Base-by-base conservation (phyloP, 2,329 filamentous ascomycete genomes). In the Verticillium dahliae region DNA sequence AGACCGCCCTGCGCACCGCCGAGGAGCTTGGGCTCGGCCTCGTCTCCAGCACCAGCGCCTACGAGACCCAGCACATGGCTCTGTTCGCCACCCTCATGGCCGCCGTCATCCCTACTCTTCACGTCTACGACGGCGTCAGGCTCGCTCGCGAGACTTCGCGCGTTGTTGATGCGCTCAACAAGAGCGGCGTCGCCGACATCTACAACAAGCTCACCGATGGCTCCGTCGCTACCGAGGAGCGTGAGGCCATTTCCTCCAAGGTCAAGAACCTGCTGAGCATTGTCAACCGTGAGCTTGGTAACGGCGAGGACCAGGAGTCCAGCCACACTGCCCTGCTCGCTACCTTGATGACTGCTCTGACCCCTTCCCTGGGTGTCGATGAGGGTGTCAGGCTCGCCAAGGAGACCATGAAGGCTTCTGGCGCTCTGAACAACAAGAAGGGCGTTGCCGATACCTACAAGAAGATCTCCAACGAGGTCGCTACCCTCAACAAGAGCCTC, bases 21-120 rank as follows among this genome's bases (percentile, higher is more conserved):
- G 95, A 98, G 74, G 95, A 98, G 68, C 84, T 98, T 14, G 94
- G 95, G 15, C 81, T 98, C 34, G 93, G 89, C 56, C 82, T 99
- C 52, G 86, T 99, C 56, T 85, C 90, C 66, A 97, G 92, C 73
- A 86, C 87, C 60, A 97, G 92, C 35, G 87, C 90, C 35, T 93
- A 96, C 68, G 95, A 99, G 79, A 84, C 90, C 57, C 95, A 99
- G 81, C 95, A 99, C 78, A 97, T 97, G 90, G 85, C 92, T 7
- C 78, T 97, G n/a, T 88, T 96, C 69, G 86, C 92, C 1, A 97
- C 92, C 3, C 78, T 96, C 31, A 80, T 96, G 64, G 90, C 92
- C 22, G 87, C 85, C 56, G 78, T 95, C 14, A 74, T 94, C 34
- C 92, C 92, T n/a, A 91, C 90, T 0, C 82, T 97, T 34, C 92